Evolutionary conservation across 768 basidiomycete genomes (phyloP), one percentile per base, ranked within the genome.

Genomic region (Amanita pallidorosea): DNA sequence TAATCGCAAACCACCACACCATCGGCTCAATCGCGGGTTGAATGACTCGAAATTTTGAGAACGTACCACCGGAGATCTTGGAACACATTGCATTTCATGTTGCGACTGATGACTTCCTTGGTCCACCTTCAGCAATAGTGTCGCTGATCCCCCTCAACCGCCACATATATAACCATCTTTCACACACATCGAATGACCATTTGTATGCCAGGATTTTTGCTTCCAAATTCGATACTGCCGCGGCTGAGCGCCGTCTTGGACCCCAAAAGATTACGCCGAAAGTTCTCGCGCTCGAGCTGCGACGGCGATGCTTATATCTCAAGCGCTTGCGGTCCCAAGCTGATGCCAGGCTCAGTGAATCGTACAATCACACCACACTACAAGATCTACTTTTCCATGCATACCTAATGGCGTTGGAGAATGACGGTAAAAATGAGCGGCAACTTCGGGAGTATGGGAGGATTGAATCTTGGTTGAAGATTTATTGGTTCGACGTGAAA

Each of bases 401-500:
- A 23, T 89, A 85, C 60, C 65, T 87, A 34, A 80, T 91, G 80
- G 75, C 89, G 73, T 67, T 91, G 43, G 89, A 92, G 67, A 84
- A 88, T 56, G 84, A 84, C 25, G 84, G 79, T 38, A 81, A 76
- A 60, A 90, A 90, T 56, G 76, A 76, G 56, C 62, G 45, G 41
- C 87, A 88, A 60, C 72, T 90, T n/a, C 61, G 78, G n/a, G 77
- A 79, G 20, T 88, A 82, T 58, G 86, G 78, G 5, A 58, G 61
- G 36, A 74, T 88, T 51, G 76, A 80, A 49, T 56, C 57, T 0
- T 89, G 87, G 86, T 61, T 90, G 37, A 69, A 67, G 56, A 72
- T 74, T 50, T 89, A 77, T 59, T 82, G 82, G 80, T 81, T 88
- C 54, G 72, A 78, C 52, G 66, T 71, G 8, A 54, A 65, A 13